phyloP scores from a whole-genome alignment of 495 filamentous ascomycete genomes.

The Hapsidospora chrysogenum region DNA sequence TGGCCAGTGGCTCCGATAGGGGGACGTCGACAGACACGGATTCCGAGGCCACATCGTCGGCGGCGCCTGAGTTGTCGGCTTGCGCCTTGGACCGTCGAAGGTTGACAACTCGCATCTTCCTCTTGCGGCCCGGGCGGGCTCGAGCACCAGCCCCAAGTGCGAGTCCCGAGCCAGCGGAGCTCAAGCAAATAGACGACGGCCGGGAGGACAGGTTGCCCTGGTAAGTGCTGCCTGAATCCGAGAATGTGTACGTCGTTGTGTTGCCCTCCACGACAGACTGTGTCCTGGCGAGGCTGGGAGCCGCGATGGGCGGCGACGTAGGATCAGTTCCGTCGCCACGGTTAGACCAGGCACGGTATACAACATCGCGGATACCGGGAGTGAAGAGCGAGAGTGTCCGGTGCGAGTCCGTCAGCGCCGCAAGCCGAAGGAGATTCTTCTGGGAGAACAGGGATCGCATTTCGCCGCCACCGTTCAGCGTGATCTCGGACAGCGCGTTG shows the following conservation, averaged over 20 bases:
- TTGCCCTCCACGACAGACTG: constrained; percentile 41
- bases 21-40: constrained; percentile 18
- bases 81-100: constrained; percentile 49
- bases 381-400: constrained; percentile 79
- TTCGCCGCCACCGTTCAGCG: constrained; percentile 58
- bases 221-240: constrained; percentile 31
- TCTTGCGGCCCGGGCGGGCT: constrained; percentile 54
- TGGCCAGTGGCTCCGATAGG: constrained; percentile 30
- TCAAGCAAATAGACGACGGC: constrained; percentile 26
- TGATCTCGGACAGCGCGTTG: constrained; percentile 54
- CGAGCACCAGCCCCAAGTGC: constrained; percentile 46
- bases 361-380: constrained; percentile 60
- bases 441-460: constrained; percentile 76
- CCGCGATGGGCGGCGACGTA: constrained; percentile 32
- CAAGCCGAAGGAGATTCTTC: constrained; percentile 68
- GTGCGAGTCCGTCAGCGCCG: constrained; percentile 63
- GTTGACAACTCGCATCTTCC: constrained; percentile 90
- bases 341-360: constrained; percentile 84
- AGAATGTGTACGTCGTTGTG: constrained; percentile 47
- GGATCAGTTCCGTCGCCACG: constrained; percentile 53
- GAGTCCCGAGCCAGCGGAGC: constrained; percentile 41
- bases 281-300: constrained; percentile 36
- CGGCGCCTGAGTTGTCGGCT: constrained; percentile 30
- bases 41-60: constrained; percentile 11
- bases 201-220: constrained; percentile 28